phyloP scores from a whole-genome alignment of 1,284 basidiomycete genomes.

The Ustilago tritici region DNA sequence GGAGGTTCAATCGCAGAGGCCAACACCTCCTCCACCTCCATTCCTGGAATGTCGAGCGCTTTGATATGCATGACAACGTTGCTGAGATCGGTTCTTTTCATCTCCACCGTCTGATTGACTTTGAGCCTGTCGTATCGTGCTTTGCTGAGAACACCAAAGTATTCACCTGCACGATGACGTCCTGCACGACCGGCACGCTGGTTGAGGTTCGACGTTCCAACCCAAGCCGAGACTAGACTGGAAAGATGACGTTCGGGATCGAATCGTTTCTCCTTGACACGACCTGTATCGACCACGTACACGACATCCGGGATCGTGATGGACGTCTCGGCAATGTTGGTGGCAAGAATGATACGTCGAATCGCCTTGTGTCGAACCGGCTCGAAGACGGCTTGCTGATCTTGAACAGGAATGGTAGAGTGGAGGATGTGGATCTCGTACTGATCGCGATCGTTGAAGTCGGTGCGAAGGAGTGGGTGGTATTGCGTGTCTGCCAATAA shows the following conservation, averaged over 20 bases:
- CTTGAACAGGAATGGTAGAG: constrained; percentile 87
- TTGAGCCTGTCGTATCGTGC: constrained; percentile 77
- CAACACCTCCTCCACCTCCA: constrained; percentile 88
- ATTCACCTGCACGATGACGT: constrained; percentile 89
- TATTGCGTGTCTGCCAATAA: constrained; percentile 74
- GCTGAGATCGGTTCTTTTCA: constrained; percentile 78
- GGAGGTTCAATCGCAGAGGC: constrained; percentile 90
- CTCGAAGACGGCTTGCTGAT: constrained; percentile 89
- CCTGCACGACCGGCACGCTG: constrained; percentile 95
- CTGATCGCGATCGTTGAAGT: constrained; percentile 69
- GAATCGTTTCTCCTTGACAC: constrained; percentile 92
- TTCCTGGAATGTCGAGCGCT: constrained; percentile 89
- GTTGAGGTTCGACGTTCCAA: constrained; percentile 90
- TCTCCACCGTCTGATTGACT: constrained; percentile 91
- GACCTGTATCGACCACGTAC: constrained; percentile 89
- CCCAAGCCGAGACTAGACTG: constrained; percentile 88
- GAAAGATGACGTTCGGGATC: constrained; percentile 90
- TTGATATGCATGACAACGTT: constrained; percentile 83
- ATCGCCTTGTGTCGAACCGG: constrained; percentile 73
- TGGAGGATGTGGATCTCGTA: constrained; percentile 89
- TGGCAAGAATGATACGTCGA: constrained; percentile 84
- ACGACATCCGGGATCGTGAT: constrained; percentile 97
- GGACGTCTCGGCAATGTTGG: constrained; percentile 89
- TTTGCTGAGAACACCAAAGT: constrained; percentile 85
- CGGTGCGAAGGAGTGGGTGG: constrained; percentile 71